Percentiles rank a stretch among this genome's conserved stretches.
Conservation (phyloP, 2,329 filamentous ascomycete genomes). For the Microdochium nivale region DNA sequence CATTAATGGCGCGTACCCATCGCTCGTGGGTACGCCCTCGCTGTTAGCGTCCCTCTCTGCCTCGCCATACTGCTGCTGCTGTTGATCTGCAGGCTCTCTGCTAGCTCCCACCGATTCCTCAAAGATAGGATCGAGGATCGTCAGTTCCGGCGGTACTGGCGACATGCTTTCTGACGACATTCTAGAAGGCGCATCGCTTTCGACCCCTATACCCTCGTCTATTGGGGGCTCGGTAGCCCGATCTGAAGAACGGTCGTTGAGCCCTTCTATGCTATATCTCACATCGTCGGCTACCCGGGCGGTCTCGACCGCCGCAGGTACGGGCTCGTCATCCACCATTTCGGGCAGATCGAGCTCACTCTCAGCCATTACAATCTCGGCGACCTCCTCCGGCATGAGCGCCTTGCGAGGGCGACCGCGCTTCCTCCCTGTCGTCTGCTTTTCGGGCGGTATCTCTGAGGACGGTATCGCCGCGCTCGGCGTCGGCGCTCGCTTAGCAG, state of each 20-base stretch:
- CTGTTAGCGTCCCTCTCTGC: background rate
- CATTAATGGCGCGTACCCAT: background rate
- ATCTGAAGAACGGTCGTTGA: background rate
- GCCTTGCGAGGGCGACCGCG: constrained; percentile 21
- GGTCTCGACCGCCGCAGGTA: constrained; percentile 1
- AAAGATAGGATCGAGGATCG: background rate
- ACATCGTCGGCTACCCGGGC: background rate
- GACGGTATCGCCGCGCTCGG: constrained; percentile 12
- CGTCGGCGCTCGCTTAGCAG: constrained; percentile 10
- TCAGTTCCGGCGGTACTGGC: background rate
- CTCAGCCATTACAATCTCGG: constrained; percentile 3
- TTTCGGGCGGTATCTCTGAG: constrained; percentile 12
- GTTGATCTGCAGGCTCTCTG: background rate
- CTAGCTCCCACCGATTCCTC: background rate
- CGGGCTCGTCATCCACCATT: constrained; percentile 2
- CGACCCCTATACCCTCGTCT: background rate
- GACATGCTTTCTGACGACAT: background rate
- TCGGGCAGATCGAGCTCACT: background rate
- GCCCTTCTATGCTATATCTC: background rate
- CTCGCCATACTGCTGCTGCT: background rate
- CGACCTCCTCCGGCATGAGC: constrained; percentile 13
- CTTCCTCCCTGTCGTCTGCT: constrained; percentile 16
- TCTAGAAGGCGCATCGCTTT: background rate
- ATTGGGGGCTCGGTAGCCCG: background rate
- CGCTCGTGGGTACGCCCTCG: background rate